These are phyloP conservation scores for Fusarium liriodendri DNA, from an alignment of 2,329 filamentous ascomycete species.

Conservation along the genomic window DNA sequence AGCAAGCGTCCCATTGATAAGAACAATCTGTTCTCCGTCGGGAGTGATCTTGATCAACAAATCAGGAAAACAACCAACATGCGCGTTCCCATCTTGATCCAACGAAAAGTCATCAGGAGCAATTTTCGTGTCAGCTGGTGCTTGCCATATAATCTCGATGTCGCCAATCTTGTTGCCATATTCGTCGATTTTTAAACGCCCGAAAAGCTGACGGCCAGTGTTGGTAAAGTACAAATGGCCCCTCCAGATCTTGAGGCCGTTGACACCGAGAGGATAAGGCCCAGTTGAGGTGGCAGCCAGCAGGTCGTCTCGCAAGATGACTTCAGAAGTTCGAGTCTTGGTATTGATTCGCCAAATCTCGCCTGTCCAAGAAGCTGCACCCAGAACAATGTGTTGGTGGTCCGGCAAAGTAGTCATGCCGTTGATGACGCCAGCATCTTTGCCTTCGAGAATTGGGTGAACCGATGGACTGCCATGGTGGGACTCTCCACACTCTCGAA, in stretches of 20 bases:
- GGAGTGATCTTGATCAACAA: background rate
- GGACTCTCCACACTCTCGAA: background rate
- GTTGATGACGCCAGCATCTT: background rate
- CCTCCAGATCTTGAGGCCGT: background rate
- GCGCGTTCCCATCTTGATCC: background rate
- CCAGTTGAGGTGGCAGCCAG: background rate
- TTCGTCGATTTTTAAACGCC: background rate
- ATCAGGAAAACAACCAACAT: background rate
- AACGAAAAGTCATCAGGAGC: background rate
- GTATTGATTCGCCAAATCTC: slow-evolving; percentile 4
- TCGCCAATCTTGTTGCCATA: background rate
- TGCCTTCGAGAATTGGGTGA: background rate
- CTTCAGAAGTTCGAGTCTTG: background rate
- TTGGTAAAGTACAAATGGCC: slow-evolving; percentile 16
- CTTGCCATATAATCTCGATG: background rate
- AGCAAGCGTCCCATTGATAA: background rate
- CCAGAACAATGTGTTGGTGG: slow-evolving; percentile 3
- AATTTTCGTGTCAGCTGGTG: background rate
- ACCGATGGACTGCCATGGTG: background rate
- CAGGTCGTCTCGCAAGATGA: background rate
- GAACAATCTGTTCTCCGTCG: background rate
- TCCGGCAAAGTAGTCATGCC: background rate
- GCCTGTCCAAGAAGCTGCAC: slow-evolving; percentile 8
- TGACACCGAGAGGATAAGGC: background rate
- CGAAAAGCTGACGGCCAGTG: background rate